A percentile compares a stretch with the other conserved stretches of the same genome.
These are phyloP conservation scores for Spiromyces aspiralis DNA, from an alignment of 371 early-diverging fungal species.

Conservation along the genomic window DNA sequence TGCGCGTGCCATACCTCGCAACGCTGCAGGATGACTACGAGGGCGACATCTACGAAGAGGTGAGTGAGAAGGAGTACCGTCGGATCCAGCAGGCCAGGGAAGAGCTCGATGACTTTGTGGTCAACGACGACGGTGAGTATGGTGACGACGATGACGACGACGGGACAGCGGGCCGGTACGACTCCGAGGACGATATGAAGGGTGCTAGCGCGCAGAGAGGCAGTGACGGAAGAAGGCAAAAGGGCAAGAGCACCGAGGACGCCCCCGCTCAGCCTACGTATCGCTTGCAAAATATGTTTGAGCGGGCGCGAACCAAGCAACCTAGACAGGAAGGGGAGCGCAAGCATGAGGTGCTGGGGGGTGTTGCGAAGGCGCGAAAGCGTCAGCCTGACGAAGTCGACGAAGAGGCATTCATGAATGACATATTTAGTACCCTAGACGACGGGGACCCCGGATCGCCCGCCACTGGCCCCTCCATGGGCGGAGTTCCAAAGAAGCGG, in stretches of 20 bases:
- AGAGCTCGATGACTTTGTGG: conserved; percentile 32
- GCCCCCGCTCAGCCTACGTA: background rate
- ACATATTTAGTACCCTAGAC: background rate
- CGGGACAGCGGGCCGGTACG: background rate
- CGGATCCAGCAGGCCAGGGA: conserved; percentile 6
- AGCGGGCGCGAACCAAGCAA: too few species aligned
- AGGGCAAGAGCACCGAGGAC: background rate
- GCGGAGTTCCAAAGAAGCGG: background rate
- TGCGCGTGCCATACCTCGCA: background rate
- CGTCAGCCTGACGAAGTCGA: background rate
- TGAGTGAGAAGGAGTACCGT: conserved; percentile 27
- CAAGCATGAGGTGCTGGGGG: too few species aligned
- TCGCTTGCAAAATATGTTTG: background rate
- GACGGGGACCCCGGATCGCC: background rate
- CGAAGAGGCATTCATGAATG: background rate
- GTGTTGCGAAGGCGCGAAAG: too few species aligned
- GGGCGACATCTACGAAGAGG: conserved; percentile 17
- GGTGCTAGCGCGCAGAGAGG: too few species aligned
- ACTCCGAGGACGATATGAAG: background rate
- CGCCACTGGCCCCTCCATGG: background rate
- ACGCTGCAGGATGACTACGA: conserved; percentile 1
- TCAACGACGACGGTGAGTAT: conserved; percentile 37
- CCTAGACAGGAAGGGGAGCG: too few species aligned
- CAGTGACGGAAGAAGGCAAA: background rate
- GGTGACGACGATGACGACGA: conserved; percentile 30